phyloP scores from a whole-genome alignment of 805 yeast genomes.

The Teunomyces gatunensis region DNA sequence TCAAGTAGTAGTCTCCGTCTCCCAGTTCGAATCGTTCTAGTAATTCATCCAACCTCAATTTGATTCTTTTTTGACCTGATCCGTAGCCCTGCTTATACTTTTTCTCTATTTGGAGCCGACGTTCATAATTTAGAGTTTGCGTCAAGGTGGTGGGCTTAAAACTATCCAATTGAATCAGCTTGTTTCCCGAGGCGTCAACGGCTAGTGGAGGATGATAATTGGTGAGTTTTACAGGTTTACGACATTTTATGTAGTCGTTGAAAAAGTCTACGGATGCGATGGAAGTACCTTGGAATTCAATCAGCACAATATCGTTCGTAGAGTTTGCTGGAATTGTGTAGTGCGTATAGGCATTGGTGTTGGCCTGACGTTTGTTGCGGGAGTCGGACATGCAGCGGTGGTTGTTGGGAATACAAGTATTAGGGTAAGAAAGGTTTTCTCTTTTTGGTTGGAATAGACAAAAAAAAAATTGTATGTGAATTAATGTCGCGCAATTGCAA shows the following conservation, averaged over 20 bases:
- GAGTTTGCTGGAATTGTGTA: background rate
- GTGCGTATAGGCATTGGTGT: background rate
- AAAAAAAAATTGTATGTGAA: background rate
- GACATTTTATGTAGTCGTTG: constrained; percentile 32
- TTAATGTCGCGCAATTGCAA: background rate
- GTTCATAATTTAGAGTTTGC: constrained; percentile 34
- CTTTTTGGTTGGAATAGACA: background rate
- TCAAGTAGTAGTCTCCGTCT: constrained; percentile 52
- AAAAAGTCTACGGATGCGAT: constrained; percentile 27
- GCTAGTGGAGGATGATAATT: background rate
- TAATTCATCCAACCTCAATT: constrained; percentile 51
- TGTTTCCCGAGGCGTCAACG: background rate
- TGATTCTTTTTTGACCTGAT: constrained; percentile 53
- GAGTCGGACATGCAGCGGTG: background rate
- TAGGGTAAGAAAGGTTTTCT: background rate
- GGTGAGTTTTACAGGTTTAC: constrained; percentile 51
- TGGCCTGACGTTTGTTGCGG: background rate
- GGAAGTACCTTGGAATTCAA: background rate
- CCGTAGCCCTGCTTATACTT: constrained; percentile 65
- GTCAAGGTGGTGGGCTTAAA: constrained; percentile 22
- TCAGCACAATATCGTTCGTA: background rate
- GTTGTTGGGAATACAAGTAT: background rate
- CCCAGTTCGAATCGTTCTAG: constrained; percentile 40
- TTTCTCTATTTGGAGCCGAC: constrained; percentile 54
- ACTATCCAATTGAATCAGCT: constrained; percentile 1